phyloP scores from a whole-genome alignment of 75 land plant species.

The Sequoiadendron giganteum region DNA sequence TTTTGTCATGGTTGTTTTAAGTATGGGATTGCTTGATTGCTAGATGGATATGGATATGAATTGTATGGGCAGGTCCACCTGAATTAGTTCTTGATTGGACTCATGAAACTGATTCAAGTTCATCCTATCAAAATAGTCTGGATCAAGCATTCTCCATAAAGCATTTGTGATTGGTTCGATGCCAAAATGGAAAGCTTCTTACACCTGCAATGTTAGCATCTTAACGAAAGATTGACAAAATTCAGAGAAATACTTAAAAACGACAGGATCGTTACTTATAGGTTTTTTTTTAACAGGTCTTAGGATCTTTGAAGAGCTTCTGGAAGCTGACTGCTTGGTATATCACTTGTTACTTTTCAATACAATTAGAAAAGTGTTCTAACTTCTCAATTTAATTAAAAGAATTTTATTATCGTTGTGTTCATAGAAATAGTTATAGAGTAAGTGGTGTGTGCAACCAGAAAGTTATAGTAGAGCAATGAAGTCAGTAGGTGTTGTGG shows the following conservation, averaged over 20 bases:
- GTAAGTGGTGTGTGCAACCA: constrained; percentile 44
- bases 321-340: constrained; percentile 76
- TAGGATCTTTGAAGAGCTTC: constrained; percentile 90
- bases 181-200: constrained; percentile 75
- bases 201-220: background rate
- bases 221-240: background rate
- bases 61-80: constrained; percentile 58
- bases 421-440: background rate
- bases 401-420: background rate
- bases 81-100: constrained; percentile 81
- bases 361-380: constrained; percentile 47
- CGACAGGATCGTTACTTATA: background rate
- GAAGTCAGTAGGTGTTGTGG: constrained; percentile 95
- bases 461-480: constrained; percentile 81
- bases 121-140: constrained; percentile 34
- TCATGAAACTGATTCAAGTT: constrained; percentile 47
- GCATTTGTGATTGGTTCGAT: constrained; percentile 83
- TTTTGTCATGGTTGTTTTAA: constrained; percentile 2
- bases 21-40: background rate
- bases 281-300: constrained; percentile 53
- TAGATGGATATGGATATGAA: background rate
- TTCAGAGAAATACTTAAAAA: background rate
- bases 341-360: constrained; percentile 9
- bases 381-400: constrained; percentile 36
- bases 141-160: constrained; percentile 64